Evolutionary conservation across 75 land plant genomes (phyloP).

Genomic region (Pinus tabuliformis): DNA sequence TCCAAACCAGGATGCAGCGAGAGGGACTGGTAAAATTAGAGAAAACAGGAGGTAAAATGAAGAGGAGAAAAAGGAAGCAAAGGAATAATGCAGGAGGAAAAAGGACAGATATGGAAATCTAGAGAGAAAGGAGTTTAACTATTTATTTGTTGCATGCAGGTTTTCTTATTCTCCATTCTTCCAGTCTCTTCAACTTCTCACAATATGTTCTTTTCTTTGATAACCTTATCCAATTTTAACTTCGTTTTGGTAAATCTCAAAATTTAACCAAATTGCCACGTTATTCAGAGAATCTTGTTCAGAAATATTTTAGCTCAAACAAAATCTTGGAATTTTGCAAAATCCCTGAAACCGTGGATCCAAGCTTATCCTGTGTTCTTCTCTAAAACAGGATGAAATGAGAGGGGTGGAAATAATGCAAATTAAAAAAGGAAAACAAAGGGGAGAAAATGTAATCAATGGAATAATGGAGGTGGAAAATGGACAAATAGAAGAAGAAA

Average conservation of each 20-base stretch:
- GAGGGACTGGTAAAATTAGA: background rate
- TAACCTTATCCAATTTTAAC: background rate
- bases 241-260: too few species aligned
- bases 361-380: background rate
- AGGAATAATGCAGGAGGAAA: background rate
- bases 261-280: too few species aligned
- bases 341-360: background rate
- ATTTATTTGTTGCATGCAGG: background rate
- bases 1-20: background rate
- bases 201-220: background rate
- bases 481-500: background rate
- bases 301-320: too few species aligned
- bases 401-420: background rate
- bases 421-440: background rate
- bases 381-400: background rate
- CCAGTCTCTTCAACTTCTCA: background rate
- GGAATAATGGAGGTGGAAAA: background rate
- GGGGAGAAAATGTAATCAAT: background rate
- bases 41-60: background rate
- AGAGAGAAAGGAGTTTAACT: background rate
- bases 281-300: too few species aligned
- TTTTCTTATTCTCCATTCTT: background rate
- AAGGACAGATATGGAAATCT: background rate
- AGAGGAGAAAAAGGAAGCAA: background rate
- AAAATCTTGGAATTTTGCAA: too few species aligned